Conservation (phyloP, 192 early-diverging fungal genomes). For the Backusella australiensis region DNA sequence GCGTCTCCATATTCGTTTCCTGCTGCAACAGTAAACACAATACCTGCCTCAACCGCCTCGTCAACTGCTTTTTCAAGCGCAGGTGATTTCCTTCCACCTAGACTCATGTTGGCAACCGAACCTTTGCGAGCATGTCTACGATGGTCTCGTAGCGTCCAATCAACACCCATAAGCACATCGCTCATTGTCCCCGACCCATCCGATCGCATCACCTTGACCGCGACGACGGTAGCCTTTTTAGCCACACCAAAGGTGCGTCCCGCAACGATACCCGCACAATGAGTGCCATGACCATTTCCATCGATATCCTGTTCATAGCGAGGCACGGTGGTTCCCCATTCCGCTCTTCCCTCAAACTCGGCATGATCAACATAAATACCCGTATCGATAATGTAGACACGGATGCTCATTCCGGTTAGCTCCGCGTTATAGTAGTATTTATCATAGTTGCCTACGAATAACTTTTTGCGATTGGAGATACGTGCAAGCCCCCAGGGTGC, state of each 20-base stretch:
- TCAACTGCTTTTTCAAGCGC: conserved; percentile 80
- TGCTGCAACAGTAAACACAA: conserved; percentile 89
- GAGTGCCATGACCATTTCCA: conserved; percentile 80
- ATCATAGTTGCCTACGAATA: conserved; percentile 52
- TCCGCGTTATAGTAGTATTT: conserved; percentile 66
- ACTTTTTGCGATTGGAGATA: conserved; percentile 66
- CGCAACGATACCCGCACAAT: conserved; percentile 84
- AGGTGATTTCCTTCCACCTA: conserved; percentile 81
- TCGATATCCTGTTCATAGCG: conserved; percentile 57
- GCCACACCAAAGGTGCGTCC: conserved; percentile 84
- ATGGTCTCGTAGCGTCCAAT: conserved; percentile 53
- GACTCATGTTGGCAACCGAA: conserved; percentile 91
- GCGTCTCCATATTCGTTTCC: conserved; percentile 87
- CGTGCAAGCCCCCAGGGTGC: conserved; percentile 87
- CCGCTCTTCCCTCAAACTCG: conserved; percentile 89
- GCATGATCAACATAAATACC: conserved; percentile 78
- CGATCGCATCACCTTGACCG: conserved; percentile 85
- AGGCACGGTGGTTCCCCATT: conserved; percentile 75
- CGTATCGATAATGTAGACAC: conserved; percentile 91
- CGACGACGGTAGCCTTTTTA: conserved; percentile 85
- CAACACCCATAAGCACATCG: conserved; percentile 78
- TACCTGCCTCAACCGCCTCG: conserved; percentile 29
- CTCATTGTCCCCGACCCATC: conserved; percentile 83
- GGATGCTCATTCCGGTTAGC: conserved; percentile 72
- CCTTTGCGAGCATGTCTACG: conserved; percentile 48